Conservation (phyloP, 495 filamentous ascomycete species). For the Penicillium argentinense region DNA sequence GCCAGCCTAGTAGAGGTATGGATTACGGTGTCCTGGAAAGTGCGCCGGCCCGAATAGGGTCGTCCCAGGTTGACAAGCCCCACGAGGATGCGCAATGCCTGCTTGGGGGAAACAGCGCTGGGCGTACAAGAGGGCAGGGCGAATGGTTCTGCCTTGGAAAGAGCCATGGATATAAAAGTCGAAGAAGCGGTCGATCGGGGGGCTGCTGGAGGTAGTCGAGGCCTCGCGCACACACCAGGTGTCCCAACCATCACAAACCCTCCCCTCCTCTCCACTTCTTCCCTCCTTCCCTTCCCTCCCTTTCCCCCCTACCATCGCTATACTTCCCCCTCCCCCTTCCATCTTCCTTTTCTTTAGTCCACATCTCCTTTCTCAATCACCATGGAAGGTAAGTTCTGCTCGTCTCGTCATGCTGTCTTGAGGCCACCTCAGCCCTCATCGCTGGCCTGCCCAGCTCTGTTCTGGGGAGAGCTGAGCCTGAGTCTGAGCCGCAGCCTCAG, state of each 20-base stretch:
- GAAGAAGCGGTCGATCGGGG: slow-evolving; percentile 12
- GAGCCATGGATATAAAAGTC: slow-evolving; percentile 2
- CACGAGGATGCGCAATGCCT: slow-evolving; percentile 31
- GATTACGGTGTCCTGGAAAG: too few relatives aligned
- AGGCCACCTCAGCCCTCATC: slow-evolving; percentile 40
- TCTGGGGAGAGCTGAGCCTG: slow-evolving; percentile 8
- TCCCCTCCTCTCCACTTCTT: slow-evolving; percentile 30
- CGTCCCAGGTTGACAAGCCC: too few relatives aligned
- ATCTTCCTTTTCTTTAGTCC: slow-evolving; percentile 38
- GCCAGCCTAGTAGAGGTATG: too few relatives aligned
- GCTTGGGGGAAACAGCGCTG: neutral
- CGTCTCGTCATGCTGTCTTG: slow-evolving; percentile 9
- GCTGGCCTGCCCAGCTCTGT: slow-evolving; percentile 21
- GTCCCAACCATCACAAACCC: slow-evolving; percentile 37
- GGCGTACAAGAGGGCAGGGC: too few relatives aligned
- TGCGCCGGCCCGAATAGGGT: too few relatives aligned
- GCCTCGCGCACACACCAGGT: slow-evolving; percentile 28
- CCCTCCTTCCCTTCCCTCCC: slow-evolving; percentile 35
- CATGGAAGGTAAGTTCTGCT: slow-evolving; percentile 73
- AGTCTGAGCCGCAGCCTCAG: neutral
- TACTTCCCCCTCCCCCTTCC: slow-evolving; percentile 29
- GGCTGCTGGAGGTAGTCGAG: slow-evolving; percentile 15
- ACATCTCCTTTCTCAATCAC: slow-evolving; percentile 44
- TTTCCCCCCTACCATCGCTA: slow-evolving; percentile 24
- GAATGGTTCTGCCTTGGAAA: slow-evolving; percentile 18